These are phyloP conservation scores for Suhomyces bribrorum DNA, from an alignment of 1,139 yeast genomes.

Conservation along the genomic window DNA sequence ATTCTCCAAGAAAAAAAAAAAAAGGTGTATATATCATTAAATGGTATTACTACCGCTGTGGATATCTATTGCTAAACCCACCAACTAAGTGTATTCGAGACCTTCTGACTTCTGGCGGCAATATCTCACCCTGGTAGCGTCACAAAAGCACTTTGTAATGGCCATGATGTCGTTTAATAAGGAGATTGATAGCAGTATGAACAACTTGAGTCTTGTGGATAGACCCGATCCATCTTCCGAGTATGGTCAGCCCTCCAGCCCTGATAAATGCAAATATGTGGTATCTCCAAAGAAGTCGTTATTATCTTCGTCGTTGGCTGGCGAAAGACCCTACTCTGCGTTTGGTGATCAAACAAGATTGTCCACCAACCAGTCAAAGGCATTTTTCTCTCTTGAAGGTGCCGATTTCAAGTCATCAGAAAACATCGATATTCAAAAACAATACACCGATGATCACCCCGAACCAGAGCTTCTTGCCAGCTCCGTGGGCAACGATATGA, in stretches of 20 bases:
- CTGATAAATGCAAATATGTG: constrained; percentile 1
- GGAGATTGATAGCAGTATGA: constrained; percentile 11
- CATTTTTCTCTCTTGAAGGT: constrained; percentile 11
- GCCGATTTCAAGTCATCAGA: constrained; percentile 1
- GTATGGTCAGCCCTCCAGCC: background rate
- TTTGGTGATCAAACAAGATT: background rate
- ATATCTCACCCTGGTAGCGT: background rate
- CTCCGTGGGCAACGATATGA: constrained; percentile 53
- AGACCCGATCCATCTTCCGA: constrained; percentile 3
- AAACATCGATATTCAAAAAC: constrained; percentile 6
- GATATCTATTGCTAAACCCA: background rate
- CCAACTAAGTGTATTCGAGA: too few relatives aligned
- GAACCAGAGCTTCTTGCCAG: constrained; percentile 58
- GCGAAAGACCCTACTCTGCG: constrained; percentile 14
- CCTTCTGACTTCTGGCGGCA: too few relatives aligned
- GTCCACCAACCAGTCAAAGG: constrained; percentile 2
- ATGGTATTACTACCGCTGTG: background rate
- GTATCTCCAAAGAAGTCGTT: constrained; percentile 23
- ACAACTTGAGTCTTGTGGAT: constrained; percentile 9
- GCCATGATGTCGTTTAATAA: constrained; percentile 12
- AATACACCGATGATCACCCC: constrained; percentile 42
- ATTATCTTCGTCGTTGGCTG: constrained; percentile 30
- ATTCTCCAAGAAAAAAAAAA: constrained; percentile 8
- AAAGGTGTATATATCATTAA: background rate
- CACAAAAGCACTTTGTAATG: background rate